phyloP scores from a whole-genome alignment of 495 filamentous ascomycete genomes.

The Penicillium paxilli region DNA sequence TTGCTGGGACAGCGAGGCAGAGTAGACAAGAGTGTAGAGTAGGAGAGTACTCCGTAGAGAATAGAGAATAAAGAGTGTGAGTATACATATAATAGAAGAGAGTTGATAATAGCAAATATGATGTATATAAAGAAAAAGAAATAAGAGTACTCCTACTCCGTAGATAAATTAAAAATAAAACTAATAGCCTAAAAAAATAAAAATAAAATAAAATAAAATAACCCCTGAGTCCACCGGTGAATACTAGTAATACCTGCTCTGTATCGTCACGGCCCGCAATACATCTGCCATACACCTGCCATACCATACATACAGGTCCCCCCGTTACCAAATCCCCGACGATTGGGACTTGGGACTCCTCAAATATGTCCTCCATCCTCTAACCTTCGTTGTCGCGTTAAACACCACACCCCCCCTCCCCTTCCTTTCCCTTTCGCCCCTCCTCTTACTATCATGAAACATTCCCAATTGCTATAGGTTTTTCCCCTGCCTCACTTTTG shows the following conservation, averaged over 20 bases:
- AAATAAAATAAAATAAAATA: neutral
- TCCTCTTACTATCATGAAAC: conserved; percentile 17
- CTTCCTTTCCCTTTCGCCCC: neutral
- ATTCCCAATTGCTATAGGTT: conserved; percentile 12
- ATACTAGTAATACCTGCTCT: too few species aligned
- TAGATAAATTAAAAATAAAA: neutral
- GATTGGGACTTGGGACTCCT: neutral
- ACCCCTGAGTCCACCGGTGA: conserved; percentile 3
- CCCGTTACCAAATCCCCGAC: neutral
- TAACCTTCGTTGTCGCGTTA: conserved; percentile 3
- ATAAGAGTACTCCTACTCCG: neutral
- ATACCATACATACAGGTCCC: neutral
- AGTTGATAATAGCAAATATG: neutral
- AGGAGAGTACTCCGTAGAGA: neutral
- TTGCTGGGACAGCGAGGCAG: conserved; percentile 8
- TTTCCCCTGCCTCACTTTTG: neutral
- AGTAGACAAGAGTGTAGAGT: neutral
- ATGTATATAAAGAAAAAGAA: neutral
- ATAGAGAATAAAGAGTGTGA: neutral
- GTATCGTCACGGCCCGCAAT: neutral
- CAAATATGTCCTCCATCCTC: conserved; percentile 1
- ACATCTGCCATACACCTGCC: neutral
- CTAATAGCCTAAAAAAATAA: neutral
- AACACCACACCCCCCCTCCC: too few species aligned
- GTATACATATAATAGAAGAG: neutral